Percentiles rank a stretch among this genome's conserved stretches.
Evolutionary conservation across 2,329 filamentous ascomycete genomes (phyloP).

Genomic region (Ophiostoma perfectum): DNA sequence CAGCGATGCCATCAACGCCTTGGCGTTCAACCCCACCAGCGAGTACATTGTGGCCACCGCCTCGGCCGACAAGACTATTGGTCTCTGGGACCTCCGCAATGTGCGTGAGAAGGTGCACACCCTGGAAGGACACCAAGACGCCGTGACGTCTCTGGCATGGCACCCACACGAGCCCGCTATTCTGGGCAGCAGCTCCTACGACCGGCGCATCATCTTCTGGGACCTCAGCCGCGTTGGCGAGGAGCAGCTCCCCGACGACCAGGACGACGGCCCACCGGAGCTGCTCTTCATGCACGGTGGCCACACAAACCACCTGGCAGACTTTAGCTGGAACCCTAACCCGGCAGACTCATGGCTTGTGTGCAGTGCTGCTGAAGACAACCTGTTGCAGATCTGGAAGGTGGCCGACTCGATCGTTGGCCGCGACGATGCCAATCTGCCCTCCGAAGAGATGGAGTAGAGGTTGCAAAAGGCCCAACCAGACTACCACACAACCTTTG

Average conservation of each 20-base stretch:
- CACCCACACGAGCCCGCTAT: conserved; percentile 87
- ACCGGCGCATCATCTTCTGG: conserved; percentile 93
- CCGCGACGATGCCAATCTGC: conserved; percentile 68
- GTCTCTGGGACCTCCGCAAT: conserved; percentile 90
- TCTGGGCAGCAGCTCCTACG: conserved; percentile 85
- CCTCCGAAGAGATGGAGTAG: conserved; percentile 69
- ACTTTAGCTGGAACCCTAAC: conserved; percentile 97
- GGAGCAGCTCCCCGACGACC: conserved; percentile 91
- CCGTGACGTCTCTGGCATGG: conserved; percentile 90
- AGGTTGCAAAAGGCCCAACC: neutral
- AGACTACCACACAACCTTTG: neutral
- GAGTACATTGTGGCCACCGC: conserved; percentile 88
- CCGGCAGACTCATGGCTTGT: conserved; percentile 94
- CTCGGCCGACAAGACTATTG: conserved; percentile 91
- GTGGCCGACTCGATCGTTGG: conserved; percentile 76
- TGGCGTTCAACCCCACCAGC: conserved; percentile 89
- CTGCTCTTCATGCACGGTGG: conserved; percentile 99
- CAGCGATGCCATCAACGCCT: conserved; percentile 87
- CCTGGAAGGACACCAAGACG: conserved; percentile 79
- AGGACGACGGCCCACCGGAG: conserved; percentile 90
- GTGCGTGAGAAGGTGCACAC: conserved; percentile 85
- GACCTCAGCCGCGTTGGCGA: conserved; percentile 87
- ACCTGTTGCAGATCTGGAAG: conserved; percentile 92
- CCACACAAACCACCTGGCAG: conserved; percentile 92
- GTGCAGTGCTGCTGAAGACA: conserved; percentile 92